Percentiles rank a stretch among this genome's conserved stretches.
Evolutionary conservation across 1,139 yeast species (phyloP).

Genomic region (Kluyveromyces sp.): DNA sequence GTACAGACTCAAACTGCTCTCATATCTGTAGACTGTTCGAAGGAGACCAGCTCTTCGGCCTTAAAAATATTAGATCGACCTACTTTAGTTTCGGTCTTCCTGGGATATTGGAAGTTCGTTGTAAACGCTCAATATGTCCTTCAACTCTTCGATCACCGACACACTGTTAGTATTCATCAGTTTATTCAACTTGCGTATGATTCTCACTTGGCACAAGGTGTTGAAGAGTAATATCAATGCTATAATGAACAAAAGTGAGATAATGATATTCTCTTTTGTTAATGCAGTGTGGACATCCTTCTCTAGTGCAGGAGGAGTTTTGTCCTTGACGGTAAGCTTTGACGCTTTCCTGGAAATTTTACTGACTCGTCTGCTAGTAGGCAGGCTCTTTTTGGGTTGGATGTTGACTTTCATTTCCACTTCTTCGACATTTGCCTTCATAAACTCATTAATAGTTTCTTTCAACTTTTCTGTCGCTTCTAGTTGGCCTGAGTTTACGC

Average conservation of each 20-base stretch:
- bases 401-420: slow-evolving; percentile 2
- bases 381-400: slow-evolving; percentile 1
- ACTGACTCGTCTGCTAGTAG: slow-evolving; percentile 8
- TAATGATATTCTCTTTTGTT: slow-evolving; percentile 3
- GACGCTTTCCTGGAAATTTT: slow-evolving; percentile 4
- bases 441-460: slow-evolving; percentile 14
- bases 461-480: slow-evolving; percentile 41
- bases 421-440: slow-evolving; percentile 12
- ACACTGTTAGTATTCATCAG: slow-evolving; percentile 4
- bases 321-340: neutral
- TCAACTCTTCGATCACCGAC: slow-evolving; percentile 5
- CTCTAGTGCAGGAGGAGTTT: neutral
- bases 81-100: neutral
- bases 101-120: slow-evolving; percentile 1
- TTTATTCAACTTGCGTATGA: slow-evolving; percentile 10
- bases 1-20: neutral
- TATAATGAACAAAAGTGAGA: slow-evolving; percentile 11
- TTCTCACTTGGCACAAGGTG: slow-evolving; percentile 12
- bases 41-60: neutral
- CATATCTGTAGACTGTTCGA: neutral
- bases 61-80: neutral
- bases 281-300: neutral
- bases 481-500: slow-evolving; percentile 80
- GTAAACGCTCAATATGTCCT: slow-evolving; percentile 2
- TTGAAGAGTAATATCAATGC: slow-evolving; percentile 12